phyloP scores from a whole-genome alignment of 768 basidiomycete genomes.

The Pulveroboletus ravenelii region DNA sequence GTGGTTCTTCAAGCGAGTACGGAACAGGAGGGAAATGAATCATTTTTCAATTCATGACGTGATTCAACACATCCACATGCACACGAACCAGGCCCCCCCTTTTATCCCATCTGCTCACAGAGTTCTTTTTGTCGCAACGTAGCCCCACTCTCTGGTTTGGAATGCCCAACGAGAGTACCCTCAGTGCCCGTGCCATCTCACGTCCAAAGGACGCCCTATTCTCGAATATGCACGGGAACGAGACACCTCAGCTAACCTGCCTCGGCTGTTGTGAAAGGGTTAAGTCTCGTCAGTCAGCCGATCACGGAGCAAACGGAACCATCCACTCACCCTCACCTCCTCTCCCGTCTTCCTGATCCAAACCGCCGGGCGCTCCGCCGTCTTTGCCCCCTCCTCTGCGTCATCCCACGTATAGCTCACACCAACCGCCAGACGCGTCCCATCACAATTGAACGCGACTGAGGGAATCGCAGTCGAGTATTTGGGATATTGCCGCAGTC shows the following conservation, averaged over 20 bases:
- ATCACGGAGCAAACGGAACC: neutral
- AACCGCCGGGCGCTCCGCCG: constrained; percentile 56
- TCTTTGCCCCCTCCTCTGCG: constrained; percentile 67
- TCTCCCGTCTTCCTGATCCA: constrained; percentile 64
- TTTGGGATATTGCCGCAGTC: constrained; percentile 85
- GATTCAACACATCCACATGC: too few species aligned
- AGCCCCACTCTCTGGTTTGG: too few species aligned
- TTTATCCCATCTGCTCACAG: too few species aligned
- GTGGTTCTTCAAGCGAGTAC: too few species aligned
- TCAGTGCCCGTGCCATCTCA: too few species aligned
- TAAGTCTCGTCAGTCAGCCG: neutral
- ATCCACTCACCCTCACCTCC: constrained; percentile 63
- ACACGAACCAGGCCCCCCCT: too few species aligned
- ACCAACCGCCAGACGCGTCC: constrained; percentile 76
- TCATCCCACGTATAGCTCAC: constrained; percentile 90
- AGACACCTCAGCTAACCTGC: constrained; percentile 11
- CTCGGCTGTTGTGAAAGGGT: constrained; percentile 14
- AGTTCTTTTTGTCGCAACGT: too few species aligned
- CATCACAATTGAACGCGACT: constrained; percentile 80
- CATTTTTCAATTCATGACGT: too few species aligned
- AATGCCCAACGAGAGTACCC: too few species aligned
- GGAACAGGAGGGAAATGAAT: too few species aligned
- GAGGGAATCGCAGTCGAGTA: constrained; percentile 72
- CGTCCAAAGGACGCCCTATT: neutral
- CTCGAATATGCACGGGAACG: neutral